A percentile compares a stretch with the other conserved stretches of the same genome.
Evolutionary conservation across 1,284 basidiomycete species (phyloP).

Genomic region (Prillingera fragicola): DNA sequence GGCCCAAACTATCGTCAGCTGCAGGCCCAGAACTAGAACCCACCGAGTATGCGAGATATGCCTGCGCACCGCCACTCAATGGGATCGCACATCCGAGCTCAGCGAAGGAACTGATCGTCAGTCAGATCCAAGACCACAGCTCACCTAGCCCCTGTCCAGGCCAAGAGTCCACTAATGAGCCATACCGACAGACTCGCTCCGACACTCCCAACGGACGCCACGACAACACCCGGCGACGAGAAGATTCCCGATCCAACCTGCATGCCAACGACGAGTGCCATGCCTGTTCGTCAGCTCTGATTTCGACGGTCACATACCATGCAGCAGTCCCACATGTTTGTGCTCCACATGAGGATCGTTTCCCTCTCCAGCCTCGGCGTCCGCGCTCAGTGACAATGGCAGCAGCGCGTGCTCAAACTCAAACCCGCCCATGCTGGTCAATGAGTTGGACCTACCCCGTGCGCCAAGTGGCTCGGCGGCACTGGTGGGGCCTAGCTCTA

Average conservation of each 20-base stretch:
- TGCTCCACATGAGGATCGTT: slow-evolving; percentile 51
- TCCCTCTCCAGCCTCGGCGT: slow-evolving; percentile 55
- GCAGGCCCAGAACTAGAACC: slow-evolving; percentile 6
- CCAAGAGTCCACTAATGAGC: slow-evolving; percentile 70
- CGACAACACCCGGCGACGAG: slow-evolving; percentile 83
- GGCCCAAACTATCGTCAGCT: slow-evolving; percentile 60
- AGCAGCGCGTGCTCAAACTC: slow-evolving; percentile 71
- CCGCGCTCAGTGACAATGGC: slow-evolving; percentile 67
- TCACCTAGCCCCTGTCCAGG: slow-evolving; percentile 76
- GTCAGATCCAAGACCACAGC: neutral
- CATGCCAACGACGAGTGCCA: slow-evolving; percentile 72
- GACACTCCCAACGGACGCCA: slow-evolving; percentile 76
- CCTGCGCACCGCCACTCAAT: slow-evolving; percentile 78
- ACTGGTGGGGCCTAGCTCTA: slow-evolving; percentile 47
- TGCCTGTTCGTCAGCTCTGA: slow-evolving; percentile 52
- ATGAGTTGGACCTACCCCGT: slow-evolving; percentile 57
- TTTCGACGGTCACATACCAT: slow-evolving; percentile 54
- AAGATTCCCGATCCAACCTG: slow-evolving; percentile 94
- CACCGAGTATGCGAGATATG: slow-evolving; percentile 74
- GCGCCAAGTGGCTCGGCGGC: slow-evolving; percentile 28
- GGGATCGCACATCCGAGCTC: slow-evolving; percentile 60
- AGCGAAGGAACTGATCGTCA: slow-evolving; percentile 64
- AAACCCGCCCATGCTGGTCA: slow-evolving; percentile 57
- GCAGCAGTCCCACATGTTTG: slow-evolving; percentile 69
- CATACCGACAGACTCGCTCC: slow-evolving; percentile 78